Evolutionary conservation across 106 monocot genomes (phyloP), one percentile per base, ranked within the genome.

Genomic region (Dendrobium catenatum): DNA sequence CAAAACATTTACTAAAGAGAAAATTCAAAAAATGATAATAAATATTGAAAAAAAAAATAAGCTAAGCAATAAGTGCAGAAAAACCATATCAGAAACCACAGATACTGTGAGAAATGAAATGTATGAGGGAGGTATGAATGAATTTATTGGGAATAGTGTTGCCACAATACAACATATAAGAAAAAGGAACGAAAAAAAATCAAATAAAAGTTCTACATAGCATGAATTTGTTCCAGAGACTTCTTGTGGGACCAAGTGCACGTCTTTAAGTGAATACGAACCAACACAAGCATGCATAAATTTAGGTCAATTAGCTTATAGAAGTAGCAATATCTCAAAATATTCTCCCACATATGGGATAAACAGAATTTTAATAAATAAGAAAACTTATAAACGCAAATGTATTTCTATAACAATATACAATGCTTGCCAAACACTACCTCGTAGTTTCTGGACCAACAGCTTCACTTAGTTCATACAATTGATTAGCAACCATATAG

Each of bases 401-500:
- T 40, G 2, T 33, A 70, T 70, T 31, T 37, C 31, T 42, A 10
- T 27, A 49, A 22, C 49, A 26, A 37, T 1, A 37, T 27, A 27
- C 6, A 24, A 46, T 46, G 26, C 47, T 76, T 24, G 9, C 24
- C 47, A 76, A 24, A 76, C 41, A 46, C 2, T 48, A 76, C 76
- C 76, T 76, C 7, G 76, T 76, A 76, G 49, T 76, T 49, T 26
- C 76, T 9, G 76, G 27, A 29, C 76, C 76, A 80, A 96, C 96
- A 85, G 96, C 93, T 87, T 93, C 96, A 90, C 93, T 93, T 68
- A 96, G 96, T 84, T 96, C 96, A 84, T 96, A 96, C 73, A 96
- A 80, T 77, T 96, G 96, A 86, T 93, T 96, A 49, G 96, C 96
- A 79, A 96, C 96, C 96, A 96, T 96, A 87, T 96, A 96, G 26